A percentile compares a stretch with the other conserved stretches of the same genome.
Evolutionary conservation across 371 early-diverging fungal genomes (phyloP).

Genomic region (Lichtheimia ornata): DNA sequence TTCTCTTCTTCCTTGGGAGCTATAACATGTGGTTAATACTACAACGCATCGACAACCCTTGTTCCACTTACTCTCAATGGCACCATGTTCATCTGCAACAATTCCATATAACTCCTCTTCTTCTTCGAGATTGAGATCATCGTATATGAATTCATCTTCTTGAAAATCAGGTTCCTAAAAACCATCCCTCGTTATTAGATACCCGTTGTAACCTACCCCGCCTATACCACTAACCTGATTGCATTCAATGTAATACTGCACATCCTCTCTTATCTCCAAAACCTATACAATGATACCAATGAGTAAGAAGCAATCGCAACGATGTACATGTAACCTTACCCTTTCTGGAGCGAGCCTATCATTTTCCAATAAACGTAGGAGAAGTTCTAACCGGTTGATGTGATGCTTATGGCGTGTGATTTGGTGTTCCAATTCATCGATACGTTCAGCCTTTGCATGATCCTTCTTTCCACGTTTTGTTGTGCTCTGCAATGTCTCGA

Average conservation of each 20-base stretch:
- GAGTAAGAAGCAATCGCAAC: too few relatives aligned
- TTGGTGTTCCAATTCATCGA: slow-evolving; percentile 64
- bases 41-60: too few relatives aligned
- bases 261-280: slow-evolving; percentile 76
- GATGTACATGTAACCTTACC: slow-evolving; percentile 33
- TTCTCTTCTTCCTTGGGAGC: slow-evolving; percentile 24
- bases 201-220: too few relatives aligned
- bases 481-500: slow-evolving; percentile 75
- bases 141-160: slow-evolving; percentile 91
- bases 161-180: slow-evolving; percentile 79
- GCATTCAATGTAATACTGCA: slow-evolving; percentile 87
- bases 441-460: slow-evolving; percentile 68
- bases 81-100: slow-evolving; percentile 50
- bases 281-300: slow-evolving; percentile 44
- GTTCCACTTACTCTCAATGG: slow-evolving; percentile 22
- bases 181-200: neutral
- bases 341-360: slow-evolving; percentile 81
- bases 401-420: slow-evolving; percentile 91
- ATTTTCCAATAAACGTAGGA: slow-evolving; percentile 89
- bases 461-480: slow-evolving; percentile 79
- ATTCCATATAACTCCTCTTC: slow-evolving; percentile 79
- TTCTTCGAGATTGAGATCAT: slow-evolving; percentile 89
- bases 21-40: too few relatives aligned
- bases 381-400: slow-evolving; percentile 83
- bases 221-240: slow-evolving; percentile 55